Conservation (phyloP, 2,329 filamentous ascomycete genomes). For the Madurella mycetomatis region DNA sequence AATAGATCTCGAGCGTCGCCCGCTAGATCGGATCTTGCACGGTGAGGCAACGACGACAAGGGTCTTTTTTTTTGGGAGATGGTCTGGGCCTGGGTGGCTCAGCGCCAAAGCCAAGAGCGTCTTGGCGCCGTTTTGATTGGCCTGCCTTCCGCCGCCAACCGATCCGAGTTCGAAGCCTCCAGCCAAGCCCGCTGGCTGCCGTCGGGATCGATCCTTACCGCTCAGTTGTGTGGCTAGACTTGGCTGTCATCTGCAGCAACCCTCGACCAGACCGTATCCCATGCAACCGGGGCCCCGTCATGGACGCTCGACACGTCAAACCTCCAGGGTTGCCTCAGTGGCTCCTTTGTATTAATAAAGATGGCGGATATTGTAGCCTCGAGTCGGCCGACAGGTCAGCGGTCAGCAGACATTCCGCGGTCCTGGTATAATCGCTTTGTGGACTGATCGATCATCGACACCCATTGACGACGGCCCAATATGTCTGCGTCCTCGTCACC, state of each 20-base stretch:
- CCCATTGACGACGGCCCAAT: not conserved
- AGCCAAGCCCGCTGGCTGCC: conserved; percentile 6
- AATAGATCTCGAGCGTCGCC: too few species aligned
- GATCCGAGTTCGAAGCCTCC: not conserved
- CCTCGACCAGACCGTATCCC: too few species aligned
- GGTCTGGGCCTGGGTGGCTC: not conserved
- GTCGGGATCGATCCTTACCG: not conserved
- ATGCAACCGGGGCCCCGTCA: not conserved
- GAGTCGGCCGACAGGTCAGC: conserved; percentile 1
- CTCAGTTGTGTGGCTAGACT: not conserved
- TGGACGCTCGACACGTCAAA: not conserved
- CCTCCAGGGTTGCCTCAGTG: conserved; percentile 16
- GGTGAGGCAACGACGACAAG: not conserved
- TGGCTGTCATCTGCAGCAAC: too few species aligned
- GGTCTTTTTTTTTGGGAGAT: not conserved
- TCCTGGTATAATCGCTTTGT: conserved; percentile 5
- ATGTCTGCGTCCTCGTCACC: conserved; percentile 23
- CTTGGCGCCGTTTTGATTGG: not conserved
- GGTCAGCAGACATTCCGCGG: conserved; percentile 1
- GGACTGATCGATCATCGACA: conserved; percentile 2
- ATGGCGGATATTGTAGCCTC: conserved; percentile 3
- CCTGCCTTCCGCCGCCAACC: not conserved
- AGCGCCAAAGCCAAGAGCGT: not conserved
- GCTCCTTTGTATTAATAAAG: conserved; percentile 13
- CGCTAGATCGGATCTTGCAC: not conserved